These are phyloP conservation scores for Uronychia binucleata DNA, from an alignment of 73 alveolate genomes.

Conservation along the genomic window DNA sequence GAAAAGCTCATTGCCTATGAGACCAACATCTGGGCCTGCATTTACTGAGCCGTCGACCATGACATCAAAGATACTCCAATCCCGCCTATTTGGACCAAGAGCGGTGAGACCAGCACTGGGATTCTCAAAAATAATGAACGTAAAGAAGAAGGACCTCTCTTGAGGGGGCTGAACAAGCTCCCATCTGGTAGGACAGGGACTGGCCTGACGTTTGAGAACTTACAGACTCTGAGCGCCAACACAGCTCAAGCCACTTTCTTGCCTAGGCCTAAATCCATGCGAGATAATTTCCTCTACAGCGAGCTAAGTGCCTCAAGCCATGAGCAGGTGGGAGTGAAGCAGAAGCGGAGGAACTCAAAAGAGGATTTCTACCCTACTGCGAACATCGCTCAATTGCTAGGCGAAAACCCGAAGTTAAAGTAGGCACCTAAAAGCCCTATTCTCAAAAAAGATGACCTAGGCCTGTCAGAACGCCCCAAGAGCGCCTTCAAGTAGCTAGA, in stretches of 20 bases:
- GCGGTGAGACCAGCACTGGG: too few relatives aligned
- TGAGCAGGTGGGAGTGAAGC: background rate
- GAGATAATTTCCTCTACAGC: background rate
- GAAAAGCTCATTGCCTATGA: slow-evolving; percentile 10
- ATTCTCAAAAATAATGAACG: too few relatives aligned
- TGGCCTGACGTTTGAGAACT: background rate
- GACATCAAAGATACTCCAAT: background rate
- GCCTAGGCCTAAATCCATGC: background rate
- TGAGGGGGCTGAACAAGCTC: too few relatives aligned
- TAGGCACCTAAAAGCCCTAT: too few relatives aligned
- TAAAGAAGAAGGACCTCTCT: too few relatives aligned
- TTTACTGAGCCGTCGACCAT: slow-evolving; percentile 14
- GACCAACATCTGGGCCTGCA: slow-evolving; percentile 56
- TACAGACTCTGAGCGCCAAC: background rate
- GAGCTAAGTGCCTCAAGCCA: background rate
- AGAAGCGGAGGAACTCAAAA: background rate
- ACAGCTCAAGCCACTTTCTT: background rate
- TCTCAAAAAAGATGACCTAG: background rate
- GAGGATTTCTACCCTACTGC: background rate
- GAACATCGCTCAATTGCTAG: background rate
- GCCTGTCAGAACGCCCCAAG: background rate
- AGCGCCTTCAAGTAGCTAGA: background rate
- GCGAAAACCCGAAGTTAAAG: background rate
- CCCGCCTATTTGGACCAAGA: too few relatives aligned
- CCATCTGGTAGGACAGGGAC: background rate